Percentiles rank a stretch among this genome's conserved stretches.
Conservation (phyloP, 2,329 filamentous ascomycete species). For the Periconia macrospinosa region DNA sequence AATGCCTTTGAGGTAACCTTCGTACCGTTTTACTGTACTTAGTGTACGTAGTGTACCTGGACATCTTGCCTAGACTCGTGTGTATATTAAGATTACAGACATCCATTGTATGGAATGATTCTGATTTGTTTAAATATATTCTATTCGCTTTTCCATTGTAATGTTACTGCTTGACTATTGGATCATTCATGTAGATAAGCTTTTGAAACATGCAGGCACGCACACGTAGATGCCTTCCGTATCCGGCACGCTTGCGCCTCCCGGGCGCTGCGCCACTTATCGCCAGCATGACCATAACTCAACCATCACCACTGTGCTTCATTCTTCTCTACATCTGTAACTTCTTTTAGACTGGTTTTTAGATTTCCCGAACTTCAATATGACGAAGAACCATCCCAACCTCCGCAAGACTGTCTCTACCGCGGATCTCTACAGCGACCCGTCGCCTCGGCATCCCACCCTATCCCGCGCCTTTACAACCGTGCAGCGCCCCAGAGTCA, state of each 20-base stretch:
- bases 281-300: constrained; percentile 2
- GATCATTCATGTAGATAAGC: too few species aligned
- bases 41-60: too few species aligned
- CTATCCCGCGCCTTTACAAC: constrained; percentile 37
- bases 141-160: too few species aligned
- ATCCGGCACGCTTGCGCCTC: constrained; percentile 6
- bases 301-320: background rate
- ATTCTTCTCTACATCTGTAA: background rate
- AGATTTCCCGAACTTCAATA: constrained; percentile 9
- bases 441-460: constrained; percentile 30
- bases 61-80: too few species aligned
- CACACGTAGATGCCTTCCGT: constrained; percentile 6
- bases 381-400: constrained; percentile 43
- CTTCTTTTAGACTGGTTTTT: background rate
- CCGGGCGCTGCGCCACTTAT: constrained; percentile 1
- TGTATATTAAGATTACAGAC: too few species aligned
- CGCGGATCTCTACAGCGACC: constrained; percentile 41
- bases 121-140: too few species aligned
- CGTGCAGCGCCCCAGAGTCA: constrained; percentile 22
- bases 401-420: constrained; percentile 41
- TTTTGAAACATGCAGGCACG: too few species aligned
- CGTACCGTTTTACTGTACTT: too few species aligned
- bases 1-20: too few species aligned
- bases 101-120: too few species aligned
- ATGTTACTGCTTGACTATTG: too few species aligned